Base-by-base conservation (phyloP, 1,284 basidiomycete species). In the Clitocybe nebularis region DNA sequence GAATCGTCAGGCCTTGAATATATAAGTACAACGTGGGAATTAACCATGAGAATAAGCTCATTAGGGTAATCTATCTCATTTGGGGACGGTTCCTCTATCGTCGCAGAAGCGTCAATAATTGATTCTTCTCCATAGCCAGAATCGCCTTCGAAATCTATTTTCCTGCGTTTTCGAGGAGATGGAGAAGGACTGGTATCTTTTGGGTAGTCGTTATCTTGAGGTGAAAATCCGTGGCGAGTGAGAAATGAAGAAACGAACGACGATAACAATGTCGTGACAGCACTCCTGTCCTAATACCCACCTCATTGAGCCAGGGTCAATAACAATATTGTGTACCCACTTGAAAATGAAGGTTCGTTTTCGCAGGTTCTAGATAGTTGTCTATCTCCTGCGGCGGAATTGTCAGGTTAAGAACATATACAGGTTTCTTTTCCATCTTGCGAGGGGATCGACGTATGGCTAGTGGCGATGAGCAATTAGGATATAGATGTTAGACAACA, bases 371-470 rank as follows among this genome's bases (percentile, higher is more conserved):
- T 17, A 92, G 58, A 45, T 78, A 79, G 45, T 87, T 85, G 56
- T 94, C 90, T 8, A 94, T 69, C 21, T 81, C 67, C 13, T 68
- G 63, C 1, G 78, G 63, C 29, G 89, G 78, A 8, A 93, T 62
- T 2, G 67, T 72, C 39, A 95, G 56, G 56, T 87, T 83, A 21
- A 96, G 68, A 20, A 92, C 84, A 58, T 90, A 95, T 41, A 91
- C 75, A 1, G 90, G 82, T 54, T 77, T 78, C 58, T 80, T 81
- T 56, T 91, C 89, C 13, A 67, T 57, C 63, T 90, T 89, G 23
- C 80, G 75, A 19, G 89, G 84, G 17, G 89, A 87, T 16, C 83
- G 73, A 38, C 85, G 78, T 21, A 59, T 51, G 40, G 64, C 81
- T 85, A 36, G 21, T 10, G n/a, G 29, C 4, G 20, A n/a, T 48